Conservation (phyloP, 768 basidiomycete genomes). For the Phaeotremella skinneri region DNA sequence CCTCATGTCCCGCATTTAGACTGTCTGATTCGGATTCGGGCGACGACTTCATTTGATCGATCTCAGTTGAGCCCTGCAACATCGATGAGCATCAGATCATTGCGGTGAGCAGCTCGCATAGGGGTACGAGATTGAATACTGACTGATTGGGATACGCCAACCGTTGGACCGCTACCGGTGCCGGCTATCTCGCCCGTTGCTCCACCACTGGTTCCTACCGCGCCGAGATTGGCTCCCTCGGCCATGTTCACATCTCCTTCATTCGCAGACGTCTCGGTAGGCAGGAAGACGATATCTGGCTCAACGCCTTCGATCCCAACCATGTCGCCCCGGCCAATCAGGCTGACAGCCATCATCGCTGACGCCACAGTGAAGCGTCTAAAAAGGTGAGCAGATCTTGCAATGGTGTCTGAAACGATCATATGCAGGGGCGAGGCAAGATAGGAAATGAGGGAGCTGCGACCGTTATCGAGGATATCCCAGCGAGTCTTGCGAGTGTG, state of each 20-base stretch:
- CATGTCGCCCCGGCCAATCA: neutral
- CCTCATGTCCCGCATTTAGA: too few relatives aligned
- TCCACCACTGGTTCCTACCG: neutral
- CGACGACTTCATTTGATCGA: conserved; percentile 5
- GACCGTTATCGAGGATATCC: neutral
- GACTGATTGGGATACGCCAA: too few relatives aligned
- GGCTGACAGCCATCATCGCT: neutral
- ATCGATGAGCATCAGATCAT: too few relatives aligned
- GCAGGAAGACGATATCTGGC: neutral
- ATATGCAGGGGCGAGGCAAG: neutral
- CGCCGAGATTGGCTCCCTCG: too few relatives aligned
- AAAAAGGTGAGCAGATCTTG: neutral
- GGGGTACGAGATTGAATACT: too few relatives aligned
- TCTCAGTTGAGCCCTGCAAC: too few relatives aligned
- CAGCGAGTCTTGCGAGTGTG: neutral
- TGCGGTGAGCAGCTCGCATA: too few relatives aligned
- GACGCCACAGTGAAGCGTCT: neutral
- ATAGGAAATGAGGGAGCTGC: neutral
- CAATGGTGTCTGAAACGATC: neutral
- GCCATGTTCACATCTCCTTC: neutral
- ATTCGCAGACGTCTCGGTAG: neutral
- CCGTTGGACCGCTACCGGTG: too few relatives aligned
- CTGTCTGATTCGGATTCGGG: too few relatives aligned
- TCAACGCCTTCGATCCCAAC: neutral
- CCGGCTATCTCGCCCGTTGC: too few relatives aligned